Evolutionary conservation across 2,329 filamentous ascomycete genomes (phyloP).

Genomic region (Ramularia collo-cygni): DNA sequence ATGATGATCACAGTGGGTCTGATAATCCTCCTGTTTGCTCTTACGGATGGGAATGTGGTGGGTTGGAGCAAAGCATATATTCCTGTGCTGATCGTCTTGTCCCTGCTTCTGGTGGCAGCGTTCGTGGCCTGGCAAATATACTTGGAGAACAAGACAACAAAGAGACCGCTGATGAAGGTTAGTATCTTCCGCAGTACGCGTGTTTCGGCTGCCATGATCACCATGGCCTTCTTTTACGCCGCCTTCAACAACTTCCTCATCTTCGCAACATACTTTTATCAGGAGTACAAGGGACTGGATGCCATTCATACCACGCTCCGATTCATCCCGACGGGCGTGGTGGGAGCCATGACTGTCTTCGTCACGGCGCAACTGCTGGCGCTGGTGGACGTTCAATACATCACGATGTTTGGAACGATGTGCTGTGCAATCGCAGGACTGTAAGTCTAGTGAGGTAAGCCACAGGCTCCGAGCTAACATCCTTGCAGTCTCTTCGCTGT

Average conservation of each 20-base stretch:
- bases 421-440: constrained; percentile 38
- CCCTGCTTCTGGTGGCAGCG: constrained; percentile 48
- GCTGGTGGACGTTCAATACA: constrained; percentile 51
- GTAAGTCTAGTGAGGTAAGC: neutral
- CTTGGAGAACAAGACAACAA: constrained; percentile 46
- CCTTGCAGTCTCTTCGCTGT: constrained; percentile 57
- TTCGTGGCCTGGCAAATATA: constrained; percentile 58
- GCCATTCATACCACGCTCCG: constrained; percentile 61
- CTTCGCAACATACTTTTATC: constrained; percentile 62
- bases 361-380: constrained; percentile 51
- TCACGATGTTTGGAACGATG: constrained; percentile 53
- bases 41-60: constrained; percentile 63
- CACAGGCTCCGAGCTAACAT: neutral
- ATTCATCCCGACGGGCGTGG: constrained; percentile 60
- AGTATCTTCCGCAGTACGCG: constrained; percentile 54
- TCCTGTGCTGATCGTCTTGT: constrained; percentile 51
- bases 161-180: constrained; percentile 58
- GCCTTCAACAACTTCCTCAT: constrained; percentile 63
- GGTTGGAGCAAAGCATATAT: constrained; percentile 62
- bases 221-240: constrained; percentile 61
- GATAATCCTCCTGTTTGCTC: constrained; percentile 56
- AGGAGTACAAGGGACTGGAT: constrained; percentile 56
- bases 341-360: constrained; percentile 52
- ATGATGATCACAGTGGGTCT: constrained; percentile 56
- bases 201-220: constrained; percentile 57